Percentiles rank a stretch among this genome's conserved stretches.
Conservation (phyloP, 2,329 filamentous ascomycete genomes). For the Hawksworthiomyces lignivorus region DNA sequence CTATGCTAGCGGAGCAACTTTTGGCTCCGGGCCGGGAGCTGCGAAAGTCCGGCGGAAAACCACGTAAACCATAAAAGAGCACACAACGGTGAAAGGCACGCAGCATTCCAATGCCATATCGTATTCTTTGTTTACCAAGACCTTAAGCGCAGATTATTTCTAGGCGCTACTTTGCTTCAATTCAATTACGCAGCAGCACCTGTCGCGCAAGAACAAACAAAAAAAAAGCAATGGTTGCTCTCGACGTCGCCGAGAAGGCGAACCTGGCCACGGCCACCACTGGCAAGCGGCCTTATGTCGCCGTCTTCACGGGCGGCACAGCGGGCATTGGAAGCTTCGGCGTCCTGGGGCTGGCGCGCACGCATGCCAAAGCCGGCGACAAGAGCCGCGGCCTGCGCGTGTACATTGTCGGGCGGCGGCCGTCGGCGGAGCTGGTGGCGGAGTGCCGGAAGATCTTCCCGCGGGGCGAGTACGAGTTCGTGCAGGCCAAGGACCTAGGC, state of each 20-base stretch:
- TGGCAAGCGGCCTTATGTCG: constrained; percentile 10
- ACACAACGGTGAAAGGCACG: too few relatives aligned
- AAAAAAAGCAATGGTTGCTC: constrained; percentile 14
- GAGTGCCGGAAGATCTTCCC: constrained; percentile 22
- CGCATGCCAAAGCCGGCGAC: constrained; percentile 7
- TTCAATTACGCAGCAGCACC: too few relatives aligned
- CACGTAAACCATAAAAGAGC: too few relatives aligned
- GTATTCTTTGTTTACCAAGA: too few relatives aligned
- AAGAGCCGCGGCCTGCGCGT: constrained; percentile 19
- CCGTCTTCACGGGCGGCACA: constrained; percentile 17
- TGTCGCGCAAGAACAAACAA: background rate
- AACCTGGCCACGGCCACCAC: constrained; percentile 9
- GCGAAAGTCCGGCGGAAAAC: too few relatives aligned
- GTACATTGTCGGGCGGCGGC: constrained; percentile 22
- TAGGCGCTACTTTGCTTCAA: too few relatives aligned
- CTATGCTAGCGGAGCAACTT: too few relatives aligned
- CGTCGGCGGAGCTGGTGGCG: constrained; percentile 19
- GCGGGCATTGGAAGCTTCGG: constrained; percentile 16
- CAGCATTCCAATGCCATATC: too few relatives aligned
- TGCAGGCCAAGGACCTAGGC: constrained; percentile 23
- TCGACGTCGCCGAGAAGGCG: constrained; percentile 9
- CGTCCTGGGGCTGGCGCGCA: constrained; percentile 11
- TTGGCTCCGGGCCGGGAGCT: too few relatives aligned
- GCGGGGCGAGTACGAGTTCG: constrained; percentile 24
- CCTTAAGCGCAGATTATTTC: too few relatives aligned